Evolutionary conservation across 345 rosid species (phyloP).

Genomic region (Clausena lansium): DNA sequence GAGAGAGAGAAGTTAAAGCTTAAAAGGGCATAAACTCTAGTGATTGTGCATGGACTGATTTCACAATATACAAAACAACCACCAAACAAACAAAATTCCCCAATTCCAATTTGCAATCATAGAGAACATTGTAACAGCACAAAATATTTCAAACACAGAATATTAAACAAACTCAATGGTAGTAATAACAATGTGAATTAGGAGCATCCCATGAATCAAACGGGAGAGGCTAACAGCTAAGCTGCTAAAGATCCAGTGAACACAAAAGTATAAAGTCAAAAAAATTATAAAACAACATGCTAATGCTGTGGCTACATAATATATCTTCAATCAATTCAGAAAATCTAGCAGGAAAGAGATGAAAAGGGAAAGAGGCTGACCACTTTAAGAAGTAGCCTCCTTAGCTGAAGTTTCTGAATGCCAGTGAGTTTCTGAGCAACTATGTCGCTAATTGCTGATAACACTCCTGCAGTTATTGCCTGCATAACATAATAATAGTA

Average conservation of each 20-base stretch:
- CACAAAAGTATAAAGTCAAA: not conserved
- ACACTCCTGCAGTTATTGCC: conserved; percentile 78
- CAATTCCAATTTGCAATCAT: not conserved
- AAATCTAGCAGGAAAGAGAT: not conserved
- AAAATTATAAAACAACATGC: not conserved
- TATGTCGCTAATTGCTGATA: conserved; percentile 74
- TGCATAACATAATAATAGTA: conserved; percentile 18
- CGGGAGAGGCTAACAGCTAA: not conserved
- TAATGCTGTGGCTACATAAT: not conserved
- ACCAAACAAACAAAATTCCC: not conserved
- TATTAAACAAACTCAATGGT: not conserved
- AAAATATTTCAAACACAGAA: not conserved
- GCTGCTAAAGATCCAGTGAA: not conserved
- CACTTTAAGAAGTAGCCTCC: conserved; percentile 85
- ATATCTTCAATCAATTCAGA: not conserved
- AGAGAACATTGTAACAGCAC: not conserved
- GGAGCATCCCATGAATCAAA: not conserved
- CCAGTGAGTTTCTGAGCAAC: conserved; percentile 82
- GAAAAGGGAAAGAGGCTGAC: conserved; percentile 28
- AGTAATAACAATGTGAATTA: not conserved
- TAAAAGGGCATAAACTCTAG: not conserved
- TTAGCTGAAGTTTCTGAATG: conserved; percentile 75
- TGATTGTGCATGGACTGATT: not conserved
- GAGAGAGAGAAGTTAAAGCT: not conserved
- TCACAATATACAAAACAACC: not conserved